These are phyloP conservation scores for Hypsizygus marmoreus DNA, from an alignment of 768 basidiomycete genomes.

Conservation along the genomic window DNA sequence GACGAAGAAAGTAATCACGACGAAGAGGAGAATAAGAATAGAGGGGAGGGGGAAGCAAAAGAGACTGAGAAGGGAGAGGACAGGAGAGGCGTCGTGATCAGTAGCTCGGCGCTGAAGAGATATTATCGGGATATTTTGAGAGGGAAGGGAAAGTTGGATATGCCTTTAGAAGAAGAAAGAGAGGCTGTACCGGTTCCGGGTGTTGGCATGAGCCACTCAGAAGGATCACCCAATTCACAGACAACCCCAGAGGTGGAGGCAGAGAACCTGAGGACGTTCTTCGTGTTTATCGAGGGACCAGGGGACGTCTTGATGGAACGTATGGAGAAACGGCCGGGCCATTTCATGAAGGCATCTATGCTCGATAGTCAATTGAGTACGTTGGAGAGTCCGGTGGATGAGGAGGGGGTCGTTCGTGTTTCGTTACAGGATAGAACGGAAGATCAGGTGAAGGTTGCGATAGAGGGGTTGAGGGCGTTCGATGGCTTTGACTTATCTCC, in stretches of 20 bases:
- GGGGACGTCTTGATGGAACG: constrained; percentile 58
- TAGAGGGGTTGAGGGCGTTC: constrained; percentile 38
- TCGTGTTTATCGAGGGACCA: constrained; percentile 77
- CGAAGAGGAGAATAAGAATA: constrained; percentile 5
- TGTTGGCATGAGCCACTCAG: constrained; percentile 2
- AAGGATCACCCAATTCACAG: constrained; percentile 23
- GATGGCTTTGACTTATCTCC: constrained; percentile 8
- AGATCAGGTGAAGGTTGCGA: constrained; percentile 53
- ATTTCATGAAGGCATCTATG: constrained; percentile 87
- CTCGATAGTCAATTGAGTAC: constrained; percentile 75
- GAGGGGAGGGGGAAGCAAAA: constrained; percentile 6
- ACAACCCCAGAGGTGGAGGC: constrained; percentile 28
- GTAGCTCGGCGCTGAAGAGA: constrained; percentile 83
- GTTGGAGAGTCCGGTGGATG: constrained; percentile 68
- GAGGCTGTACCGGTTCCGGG: background rate
- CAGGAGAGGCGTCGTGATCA: constrained; percentile 82
- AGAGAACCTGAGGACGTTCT: constrained; percentile 59
- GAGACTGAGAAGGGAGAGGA: constrained; percentile 12
- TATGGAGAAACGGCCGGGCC: constrained; percentile 64
- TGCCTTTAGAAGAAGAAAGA: constrained; percentile 5
- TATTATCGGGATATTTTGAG: constrained; percentile 83
- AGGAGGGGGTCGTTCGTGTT: constrained; percentile 70
- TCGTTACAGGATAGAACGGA: constrained; percentile 51
- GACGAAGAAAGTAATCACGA: no score
- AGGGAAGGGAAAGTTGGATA: constrained; percentile 36